A percentile compares a stretch with the other conserved stretches of the same genome.
phyloP scores from a whole-genome alignment of 1,284 basidiomycete genomes.

The Golubevia pallescens region DNA sequence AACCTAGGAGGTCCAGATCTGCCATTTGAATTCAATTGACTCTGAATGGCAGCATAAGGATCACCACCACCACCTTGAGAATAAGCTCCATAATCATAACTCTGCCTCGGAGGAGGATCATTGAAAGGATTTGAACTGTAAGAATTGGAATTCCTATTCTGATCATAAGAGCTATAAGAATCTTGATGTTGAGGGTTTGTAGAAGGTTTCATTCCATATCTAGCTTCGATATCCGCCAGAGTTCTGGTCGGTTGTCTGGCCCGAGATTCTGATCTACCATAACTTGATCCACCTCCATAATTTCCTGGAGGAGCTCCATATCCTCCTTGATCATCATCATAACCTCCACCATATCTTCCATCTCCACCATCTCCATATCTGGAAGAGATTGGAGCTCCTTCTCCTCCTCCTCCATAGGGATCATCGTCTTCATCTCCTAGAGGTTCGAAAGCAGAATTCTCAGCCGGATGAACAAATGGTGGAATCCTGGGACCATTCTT shows the following conservation, averaged over 20 bases:
- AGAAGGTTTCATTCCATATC: conserved; percentile 27
- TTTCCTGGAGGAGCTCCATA: conserved; percentile 4
- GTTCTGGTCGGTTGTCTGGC: conserved; percentile 10
- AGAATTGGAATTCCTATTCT: not conserved
- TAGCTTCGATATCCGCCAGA: conserved; percentile 35
- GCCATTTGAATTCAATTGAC: conserved; percentile 23
- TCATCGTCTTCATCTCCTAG: conserved; percentile 35
- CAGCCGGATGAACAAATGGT: conserved; percentile 44
- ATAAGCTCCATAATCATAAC: conserved; percentile 1
- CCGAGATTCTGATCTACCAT: conserved; percentile 18
- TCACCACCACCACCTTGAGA: conserved; percentile 17
- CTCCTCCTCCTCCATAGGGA: conserved; percentile 1
- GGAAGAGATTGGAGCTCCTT: not conserved
- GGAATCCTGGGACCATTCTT: conserved; percentile 56
- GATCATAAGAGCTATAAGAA: not conserved
- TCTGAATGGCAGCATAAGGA: conserved; percentile 31
- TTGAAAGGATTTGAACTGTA: not conserved
- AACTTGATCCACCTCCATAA: conserved; percentile 14
- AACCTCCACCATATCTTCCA: conserved; percentile 5
- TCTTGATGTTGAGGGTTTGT: conserved; percentile 1
- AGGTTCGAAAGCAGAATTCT: conserved; percentile 49
- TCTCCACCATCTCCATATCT: conserved; percentile 18
- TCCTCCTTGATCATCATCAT: not conserved
- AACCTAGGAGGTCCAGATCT: conserved; percentile 12
- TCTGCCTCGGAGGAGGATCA: not conserved